Evolutionary conservation across 768 basidiomycete species (phyloP), one percentile per base, ranked within the genome.

Genomic region (Sarcodon sp.): DNA sequence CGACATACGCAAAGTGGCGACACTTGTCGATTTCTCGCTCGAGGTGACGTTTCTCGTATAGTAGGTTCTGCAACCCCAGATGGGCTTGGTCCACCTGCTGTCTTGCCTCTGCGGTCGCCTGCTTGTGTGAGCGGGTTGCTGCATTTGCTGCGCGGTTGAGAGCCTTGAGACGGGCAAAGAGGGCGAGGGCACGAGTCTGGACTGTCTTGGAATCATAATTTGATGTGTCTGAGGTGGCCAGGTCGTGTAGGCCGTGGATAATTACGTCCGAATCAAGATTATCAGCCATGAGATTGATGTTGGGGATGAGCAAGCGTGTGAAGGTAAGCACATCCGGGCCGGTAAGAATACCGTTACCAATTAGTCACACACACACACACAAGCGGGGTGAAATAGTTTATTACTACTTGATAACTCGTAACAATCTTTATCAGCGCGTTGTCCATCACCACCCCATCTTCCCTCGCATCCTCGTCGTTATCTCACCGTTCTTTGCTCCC

Each of bases 11-110:
- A 59, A 90, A 93, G 59, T 92, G 88, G 44, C 87, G 77, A 64
- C 90, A 93, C 60, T 91, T 90, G 56, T 88, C 85, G 34, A 93
- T 93, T 66, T 93, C 90, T 49, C 87, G 75, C 62, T 91, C 87
- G 5, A 93, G 76, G 58, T 93, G 88, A 27, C 87, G 75, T 59
- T 87, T 88, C 65, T 93, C 89, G 55, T 92, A 93, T 44, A 85
- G 72, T 34, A 91, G 68, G 54, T 93, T 93, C 65, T 93, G 88
- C 32, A 88, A 75, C 16, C 80, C 79, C 35, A 93, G 77, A 62
- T 89, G 80, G 0, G 87, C 82, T 64, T 89, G 82, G 66, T 92
- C 90, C 87, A 93, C 91, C 49, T 89, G 83, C 37, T 83, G 82
- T 47, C 89, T 71, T 3, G 87, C 83, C 32, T 83, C 85, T 7